phyloP scores from a whole-genome alignment of 495 filamentous ascomycete genomes.

The Aspergillus taichungensis region DNA sequence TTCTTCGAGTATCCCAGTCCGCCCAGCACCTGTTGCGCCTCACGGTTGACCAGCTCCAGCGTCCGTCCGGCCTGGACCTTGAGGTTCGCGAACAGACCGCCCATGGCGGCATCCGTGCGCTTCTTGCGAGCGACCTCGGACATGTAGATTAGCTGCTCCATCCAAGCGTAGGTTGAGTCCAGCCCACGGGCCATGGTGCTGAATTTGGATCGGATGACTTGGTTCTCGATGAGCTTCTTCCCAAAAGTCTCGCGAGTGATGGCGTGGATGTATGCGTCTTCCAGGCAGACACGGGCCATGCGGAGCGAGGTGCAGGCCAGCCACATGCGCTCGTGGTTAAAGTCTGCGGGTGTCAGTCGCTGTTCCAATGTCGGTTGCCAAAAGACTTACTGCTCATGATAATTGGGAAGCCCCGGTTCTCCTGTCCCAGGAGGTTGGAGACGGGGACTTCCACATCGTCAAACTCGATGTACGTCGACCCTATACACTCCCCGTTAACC shows the following conservation, averaged over 20 bases:
- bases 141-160: conserved; percentile 32
- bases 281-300: conserved; percentile 27
- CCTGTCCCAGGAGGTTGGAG: conserved; percentile 23
- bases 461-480: conserved; percentile 31
- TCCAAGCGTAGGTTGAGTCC: conserved; percentile 28
- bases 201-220: conserved; percentile 31
- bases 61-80: conserved; percentile 42
- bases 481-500: conserved; percentile 1
- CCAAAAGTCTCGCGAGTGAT: conserved; percentile 34
- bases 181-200: conserved; percentile 25
- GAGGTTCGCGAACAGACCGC: conserved; percentile 23
- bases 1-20: conserved; percentile 39
- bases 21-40: conserved; percentile 48
- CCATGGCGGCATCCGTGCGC: conserved; percentile 18
- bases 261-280: conserved; percentile 32
- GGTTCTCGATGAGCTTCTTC: conserved; percentile 29
- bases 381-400: conserved; percentile 29
- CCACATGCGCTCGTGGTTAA: conserved; percentile 33
- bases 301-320: conserved; percentile 26
- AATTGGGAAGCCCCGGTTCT: conserved; percentile 32
- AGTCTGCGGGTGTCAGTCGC: conserved; percentile 13
- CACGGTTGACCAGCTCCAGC: conserved; percentile 40
- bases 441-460: conserved; percentile 28
- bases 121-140: conserved; percentile 16
- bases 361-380: background rate